Percentiles rank a stretch among this genome's conserved stretches.
These are phyloP conservation scores for Tylopilus felleus DNA, from an alignment of 768 basidiomycete species.

Conservation along the genomic window DNA sequence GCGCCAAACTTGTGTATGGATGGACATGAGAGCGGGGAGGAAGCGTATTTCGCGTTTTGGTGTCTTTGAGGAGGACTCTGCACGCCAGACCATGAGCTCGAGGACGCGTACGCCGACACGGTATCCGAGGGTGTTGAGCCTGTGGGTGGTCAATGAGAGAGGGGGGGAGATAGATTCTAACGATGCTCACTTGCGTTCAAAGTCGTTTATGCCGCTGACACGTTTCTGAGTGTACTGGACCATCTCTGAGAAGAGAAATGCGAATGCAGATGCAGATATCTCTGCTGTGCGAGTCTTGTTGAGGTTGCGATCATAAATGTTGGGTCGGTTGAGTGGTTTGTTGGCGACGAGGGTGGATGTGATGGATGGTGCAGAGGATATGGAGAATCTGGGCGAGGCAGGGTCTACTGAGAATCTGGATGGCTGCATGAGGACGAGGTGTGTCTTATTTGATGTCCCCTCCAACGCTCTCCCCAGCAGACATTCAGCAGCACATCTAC, in stretches of 20 bases:
- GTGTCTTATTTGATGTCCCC: constrained; percentile 57
- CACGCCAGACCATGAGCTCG: constrained; percentile 80
- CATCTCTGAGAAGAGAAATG: constrained; percentile 90
- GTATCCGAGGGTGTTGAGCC: constrained; percentile 90
- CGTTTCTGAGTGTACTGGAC: constrained; percentile 96
- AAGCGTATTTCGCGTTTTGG: constrained; percentile 92
- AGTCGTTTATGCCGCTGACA: constrained; percentile 90
- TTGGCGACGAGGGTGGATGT: constrained; percentile 34
- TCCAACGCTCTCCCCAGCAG: constrained; percentile 44
- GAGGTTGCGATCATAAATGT: constrained; percentile 85
- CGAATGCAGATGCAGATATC: constrained; percentile 78
- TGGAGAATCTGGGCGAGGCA: constrained; percentile 48
- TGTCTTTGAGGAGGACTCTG: constrained; percentile 75
- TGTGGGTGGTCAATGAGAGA: constrained; percentile 29
- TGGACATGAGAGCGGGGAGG: constrained; percentile 86
- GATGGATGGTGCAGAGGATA: constrained; percentile 41
- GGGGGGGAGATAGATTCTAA: not conserved
- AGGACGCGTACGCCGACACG: constrained; percentile 85
- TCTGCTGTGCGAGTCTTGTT: constrained; percentile 85
- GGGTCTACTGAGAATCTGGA: not conserved
- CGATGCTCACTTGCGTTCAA: constrained; percentile 73
- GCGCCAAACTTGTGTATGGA: constrained; percentile 94
- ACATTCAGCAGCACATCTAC: constrained; percentile 77
- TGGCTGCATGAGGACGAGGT: constrained; percentile 16
- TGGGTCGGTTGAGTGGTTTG: constrained; percentile 49